Evolutionary conservation across 495 filamentous ascomycete species (phyloP).

Genomic region (Penicillium macrosclerotiorum): DNA sequence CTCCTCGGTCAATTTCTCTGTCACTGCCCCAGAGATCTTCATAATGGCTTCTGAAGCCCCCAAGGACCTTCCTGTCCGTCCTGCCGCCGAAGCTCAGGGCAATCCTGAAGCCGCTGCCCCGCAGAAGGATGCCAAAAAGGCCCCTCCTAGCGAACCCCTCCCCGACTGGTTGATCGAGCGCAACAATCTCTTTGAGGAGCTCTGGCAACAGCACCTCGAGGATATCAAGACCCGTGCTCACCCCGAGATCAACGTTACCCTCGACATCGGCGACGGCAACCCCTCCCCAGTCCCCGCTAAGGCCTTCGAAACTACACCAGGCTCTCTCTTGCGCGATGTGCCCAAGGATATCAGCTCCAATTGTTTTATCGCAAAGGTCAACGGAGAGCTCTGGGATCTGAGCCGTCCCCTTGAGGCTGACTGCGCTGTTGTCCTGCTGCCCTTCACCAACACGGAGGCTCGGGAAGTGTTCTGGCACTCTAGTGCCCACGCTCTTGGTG

Average conservation of each 20-base stretch:
- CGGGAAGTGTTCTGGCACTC: constrained; percentile 91
- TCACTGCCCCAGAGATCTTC: constrained; percentile 9
- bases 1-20: constrained; percentile 19
- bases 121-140: constrained; percentile 28
- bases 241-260: constrained; percentile 48
- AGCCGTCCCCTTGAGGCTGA: constrained; percentile 77
- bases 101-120: constrained; percentile 29
- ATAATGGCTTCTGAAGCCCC: constrained; percentile 41
- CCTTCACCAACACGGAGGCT: constrained; percentile 82
- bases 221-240: constrained; percentile 54
- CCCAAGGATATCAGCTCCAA: constrained; percentile 51
- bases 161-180: constrained; percentile 81
- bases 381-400: constrained; percentile 87
- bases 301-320: constrained; percentile 54
- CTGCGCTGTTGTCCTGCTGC: constrained; percentile 74
- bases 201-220: constrained; percentile 79
- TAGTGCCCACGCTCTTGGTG: constrained; percentile 89
- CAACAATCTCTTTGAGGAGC: constrained; percentile 79
- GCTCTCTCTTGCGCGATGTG: constrained; percentile 50
- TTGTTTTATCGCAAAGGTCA: constrained; percentile 75
- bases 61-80: constrained; percentile 41
- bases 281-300: constrained; percentile 44
- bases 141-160: constrained; percentile 44
- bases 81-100: constrained; percentile 33
- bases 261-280: constrained; percentile 49